Conservation (phyloP, 495 filamentous ascomycete genomes). For the Chlorociboria aeruginascens region DNA sequence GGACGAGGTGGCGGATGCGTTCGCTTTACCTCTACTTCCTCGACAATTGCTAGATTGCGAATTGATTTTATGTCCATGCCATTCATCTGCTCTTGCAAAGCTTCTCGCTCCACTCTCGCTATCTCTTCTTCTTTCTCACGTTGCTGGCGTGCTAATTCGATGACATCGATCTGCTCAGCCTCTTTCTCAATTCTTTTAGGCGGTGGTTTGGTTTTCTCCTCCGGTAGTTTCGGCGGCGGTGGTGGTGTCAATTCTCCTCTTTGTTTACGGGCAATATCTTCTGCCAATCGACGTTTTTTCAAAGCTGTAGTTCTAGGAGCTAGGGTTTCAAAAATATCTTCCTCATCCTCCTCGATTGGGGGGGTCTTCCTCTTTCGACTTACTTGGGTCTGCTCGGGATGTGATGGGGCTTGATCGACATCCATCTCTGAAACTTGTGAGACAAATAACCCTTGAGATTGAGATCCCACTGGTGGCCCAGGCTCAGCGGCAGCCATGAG, state of each 20-base stretch:
- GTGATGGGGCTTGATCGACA: conserved; percentile 3
- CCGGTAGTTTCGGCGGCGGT: conserved; percentile 6
- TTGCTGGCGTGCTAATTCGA: conserved; percentile 49
- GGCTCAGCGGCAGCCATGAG: conserved; percentile 20
- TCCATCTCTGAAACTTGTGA: conserved; percentile 17
- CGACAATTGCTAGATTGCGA: conserved; percentile 63
- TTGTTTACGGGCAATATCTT: conserved; percentile 27
- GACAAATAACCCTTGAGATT: conserved; percentile 29
- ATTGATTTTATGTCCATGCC: conserved; percentile 60
- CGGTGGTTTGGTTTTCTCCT: conserved; percentile 1
- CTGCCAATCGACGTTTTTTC: conserved; percentile 53
- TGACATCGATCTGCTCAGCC: conserved; percentile 53
- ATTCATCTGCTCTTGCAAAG: conserved; percentile 36
- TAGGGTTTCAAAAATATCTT: conserved; percentile 49
- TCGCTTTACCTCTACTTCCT: conserved; percentile 56
- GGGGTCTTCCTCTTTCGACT: conserved; percentile 34
- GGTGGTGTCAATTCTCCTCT: conserved; percentile 16
- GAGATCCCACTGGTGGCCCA: conserved; percentile 10
- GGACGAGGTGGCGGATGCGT: conserved; percentile 8
- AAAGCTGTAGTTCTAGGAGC: conserved; percentile 60
- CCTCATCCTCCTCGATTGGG: conserved; percentile 30
- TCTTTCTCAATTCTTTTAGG: conserved; percentile 22
- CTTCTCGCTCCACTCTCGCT: conserved; percentile 46
- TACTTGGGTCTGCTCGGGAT: not conserved
- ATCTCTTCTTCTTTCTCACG: conserved; percentile 58